These are phyloP conservation scores for Phytophthora sp. DNA, from an alignment of 352 stramenopile genomes.

Conservation along the genomic window DNA sequence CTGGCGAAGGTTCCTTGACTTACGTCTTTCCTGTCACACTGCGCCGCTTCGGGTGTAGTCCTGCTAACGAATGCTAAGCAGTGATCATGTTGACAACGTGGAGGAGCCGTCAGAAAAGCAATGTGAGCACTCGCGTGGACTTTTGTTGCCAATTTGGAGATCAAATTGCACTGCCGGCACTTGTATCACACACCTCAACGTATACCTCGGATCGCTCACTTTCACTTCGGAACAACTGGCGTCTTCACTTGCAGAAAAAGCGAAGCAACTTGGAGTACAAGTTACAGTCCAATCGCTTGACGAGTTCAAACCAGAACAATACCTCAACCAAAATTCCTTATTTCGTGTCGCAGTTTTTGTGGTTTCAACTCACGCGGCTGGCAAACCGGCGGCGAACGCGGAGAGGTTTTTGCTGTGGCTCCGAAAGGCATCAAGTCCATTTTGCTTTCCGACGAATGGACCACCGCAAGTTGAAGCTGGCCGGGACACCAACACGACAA, in stretches of 20 bases:
- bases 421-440: neutral
- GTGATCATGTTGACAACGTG: too few relatives aligned
- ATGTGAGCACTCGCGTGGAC: neutral
- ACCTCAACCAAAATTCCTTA: conserved; percentile 34
- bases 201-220: conserved; percentile 94
- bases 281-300: conserved; percentile 20
- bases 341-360: conserved; percentile 76
- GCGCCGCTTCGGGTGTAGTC: neutral
- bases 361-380: conserved; percentile 92
- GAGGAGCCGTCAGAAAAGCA: neutral
- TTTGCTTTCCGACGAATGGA: neutral
- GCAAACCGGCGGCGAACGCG: conserved; percentile 74
- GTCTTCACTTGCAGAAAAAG: conserved; percentile 21
- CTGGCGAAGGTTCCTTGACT: too few relatives aligned
- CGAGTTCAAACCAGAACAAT: conserved; percentile 50
- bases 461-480: neutral
- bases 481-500: neutral
- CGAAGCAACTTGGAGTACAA: conserved; percentile 52
- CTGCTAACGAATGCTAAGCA: neutral
- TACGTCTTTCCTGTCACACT: neutral
- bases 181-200: conserved; percentile 45
- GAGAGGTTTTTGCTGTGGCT: conserved; percentile 27
- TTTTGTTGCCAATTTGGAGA: neutral
- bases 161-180: neutral
- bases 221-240: conserved; percentile 92